Evolutionary conservation across 495 filamentous ascomycete species (phyloP).

Genomic region (Aspergillus homomorphus): DNA sequence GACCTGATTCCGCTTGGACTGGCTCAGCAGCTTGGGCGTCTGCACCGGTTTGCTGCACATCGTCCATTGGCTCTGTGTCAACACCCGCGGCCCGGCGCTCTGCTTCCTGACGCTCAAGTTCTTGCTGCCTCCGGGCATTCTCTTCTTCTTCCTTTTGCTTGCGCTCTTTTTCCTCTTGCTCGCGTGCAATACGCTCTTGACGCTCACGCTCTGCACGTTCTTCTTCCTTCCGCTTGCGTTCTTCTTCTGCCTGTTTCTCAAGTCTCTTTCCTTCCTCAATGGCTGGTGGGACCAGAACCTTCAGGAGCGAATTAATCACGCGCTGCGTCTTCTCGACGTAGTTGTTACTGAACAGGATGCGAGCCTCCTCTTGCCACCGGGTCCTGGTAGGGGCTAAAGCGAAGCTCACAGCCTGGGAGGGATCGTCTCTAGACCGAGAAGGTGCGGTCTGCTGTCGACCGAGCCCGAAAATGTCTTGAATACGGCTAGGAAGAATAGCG

Average conservation of each 20-base stretch:
- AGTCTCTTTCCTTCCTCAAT: conserved; percentile 69
- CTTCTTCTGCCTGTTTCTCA: conserved; percentile 50
- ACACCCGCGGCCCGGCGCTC: conserved; percentile 47
- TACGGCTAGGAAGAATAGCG: conserved; percentile 49
- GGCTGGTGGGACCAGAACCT: conserved; percentile 76
- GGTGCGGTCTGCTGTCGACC: conserved; percentile 44
- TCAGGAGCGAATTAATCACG: conserved; percentile 69
- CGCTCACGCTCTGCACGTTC: conserved; percentile 48
- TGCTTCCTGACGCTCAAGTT: conserved; percentile 44
- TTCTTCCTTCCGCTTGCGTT: conserved; percentile 46
- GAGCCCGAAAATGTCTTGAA: conserved; percentile 57
- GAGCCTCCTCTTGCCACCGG: conserved; percentile 90
- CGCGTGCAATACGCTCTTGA: conserved; percentile 51
- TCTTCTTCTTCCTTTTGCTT: conserved; percentile 68
- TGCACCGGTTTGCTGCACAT: conserved; percentile 61
- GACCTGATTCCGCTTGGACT: conserved; percentile 38
- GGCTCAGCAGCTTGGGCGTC: conserved; percentile 29
- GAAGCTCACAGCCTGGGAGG: conserved; percentile 68
- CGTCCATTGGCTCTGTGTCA: conserved; percentile 72
- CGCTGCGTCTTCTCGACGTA: conserved; percentile 69
- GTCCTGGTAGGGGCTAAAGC: conserved; percentile 61
- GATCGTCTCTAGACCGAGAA: conserved; percentile 52
- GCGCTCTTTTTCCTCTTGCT: conserved; percentile 56
- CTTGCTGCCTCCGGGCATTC: conserved; percentile 41
- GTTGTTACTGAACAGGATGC: conserved; percentile 70